phyloP scores from a whole-genome alignment of 805 yeast genomes.

The Geotrichum ghanense region DNA sequence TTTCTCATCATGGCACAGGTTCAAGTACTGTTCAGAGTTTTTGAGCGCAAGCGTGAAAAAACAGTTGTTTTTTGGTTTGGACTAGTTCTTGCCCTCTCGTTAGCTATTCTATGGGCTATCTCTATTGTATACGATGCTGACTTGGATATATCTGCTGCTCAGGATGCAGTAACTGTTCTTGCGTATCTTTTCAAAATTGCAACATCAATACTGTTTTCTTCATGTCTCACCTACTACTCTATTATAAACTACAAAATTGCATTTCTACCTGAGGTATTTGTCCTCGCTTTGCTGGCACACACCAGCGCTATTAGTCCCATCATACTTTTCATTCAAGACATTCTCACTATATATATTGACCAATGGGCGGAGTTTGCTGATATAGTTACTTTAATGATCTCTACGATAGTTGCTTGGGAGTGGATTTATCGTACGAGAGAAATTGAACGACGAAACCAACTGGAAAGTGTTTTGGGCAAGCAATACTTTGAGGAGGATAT shows the following conservation, averaged over 20 bases:
- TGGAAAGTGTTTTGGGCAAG: conserved; percentile 14
- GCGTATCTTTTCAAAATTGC: conserved; percentile 17
- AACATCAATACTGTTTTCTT: conserved; percentile 12
- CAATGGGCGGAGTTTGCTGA: conserved; percentile 11
- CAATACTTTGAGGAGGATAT: conserved; percentile 14
- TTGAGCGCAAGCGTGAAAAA: conserved; percentile 13
- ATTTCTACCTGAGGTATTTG: conserved; percentile 3
- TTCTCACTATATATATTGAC: conserved; percentile 9
- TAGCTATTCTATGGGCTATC: conserved; percentile 8
- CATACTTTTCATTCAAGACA: conserved; percentile 14
- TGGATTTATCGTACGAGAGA: conserved; percentile 15
- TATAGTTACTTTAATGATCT: conserved; percentile 8
- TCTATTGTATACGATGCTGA: conserved; percentile 7
- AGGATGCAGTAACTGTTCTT: conserved; percentile 15
- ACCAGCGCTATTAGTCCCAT: conserved; percentile 11
- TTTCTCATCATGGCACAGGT: conserved; percentile 9
- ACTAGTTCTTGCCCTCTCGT: conserved; percentile 5
- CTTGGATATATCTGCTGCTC: conserved; percentile 8
- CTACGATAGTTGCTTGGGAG: conserved; percentile 12
- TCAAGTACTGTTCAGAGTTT: conserved; percentile 10
- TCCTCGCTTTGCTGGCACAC: conserved; percentile 12
- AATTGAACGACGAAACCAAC: conserved; percentile 8
- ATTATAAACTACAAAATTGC: conserved; percentile 12
- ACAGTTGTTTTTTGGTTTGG: conserved; percentile 11
- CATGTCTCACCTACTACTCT: conserved; percentile 12